A percentile compares a stretch with the other conserved stretches of the same genome.
Conservation (phyloP, 2,329 filamentous ascomycete species). For the Didymella arachidicola region DNA sequence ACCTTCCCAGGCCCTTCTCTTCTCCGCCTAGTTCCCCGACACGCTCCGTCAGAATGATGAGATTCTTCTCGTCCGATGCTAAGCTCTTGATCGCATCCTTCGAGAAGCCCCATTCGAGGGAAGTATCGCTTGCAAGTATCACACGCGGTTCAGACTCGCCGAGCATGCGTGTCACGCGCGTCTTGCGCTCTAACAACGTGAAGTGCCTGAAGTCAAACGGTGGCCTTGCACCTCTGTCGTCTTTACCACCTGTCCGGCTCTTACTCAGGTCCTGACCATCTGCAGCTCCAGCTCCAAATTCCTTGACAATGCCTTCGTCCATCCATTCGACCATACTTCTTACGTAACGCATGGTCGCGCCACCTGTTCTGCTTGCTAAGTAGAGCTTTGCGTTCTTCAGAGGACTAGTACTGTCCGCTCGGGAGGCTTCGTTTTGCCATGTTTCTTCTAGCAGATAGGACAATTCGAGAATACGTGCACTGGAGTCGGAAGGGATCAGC, state of each 20-base stretch:
- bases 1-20: slow-evolving; percentile 66
- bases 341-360: slow-evolving; percentile 88
- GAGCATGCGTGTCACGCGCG: slow-evolving; percentile 77
- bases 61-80: slow-evolving; percentile 78
- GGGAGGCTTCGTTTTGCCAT: slow-evolving; percentile 64
- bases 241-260: slow-evolving; percentile 49
- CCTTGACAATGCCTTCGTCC: slow-evolving; percentile 92
- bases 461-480: slow-evolving; percentile 89
- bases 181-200: slow-evolving; percentile 80
- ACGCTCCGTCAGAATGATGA: slow-evolving; percentile 86
- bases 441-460: slow-evolving; percentile 92
- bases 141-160: slow-evolving; percentile 67
- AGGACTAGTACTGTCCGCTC: slow-evolving; percentile 50
- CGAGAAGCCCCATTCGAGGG: slow-evolving; percentile 94
- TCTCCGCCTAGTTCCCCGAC: slow-evolving; percentile 54
- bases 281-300: slow-evolving; percentile 73
- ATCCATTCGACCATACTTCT: slow-evolving; percentile 99
- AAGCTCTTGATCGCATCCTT: slow-evolving; percentile 78
- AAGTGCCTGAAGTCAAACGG: slow-evolving; percentile 92
- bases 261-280: slow-evolving; percentile 43
- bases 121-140: slow-evolving; percentile 89
- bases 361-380: slow-evolving; percentile 83
- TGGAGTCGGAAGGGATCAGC: slow-evolving; percentile 92
- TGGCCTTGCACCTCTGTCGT: slow-evolving; percentile 63
- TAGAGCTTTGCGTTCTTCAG: slow-evolving; percentile 69